These are phyloP conservation scores for Debaryomyces psychrophilus DNA, from an alignment of 1,139 yeast genomes.

Conservation along the genomic window DNA sequence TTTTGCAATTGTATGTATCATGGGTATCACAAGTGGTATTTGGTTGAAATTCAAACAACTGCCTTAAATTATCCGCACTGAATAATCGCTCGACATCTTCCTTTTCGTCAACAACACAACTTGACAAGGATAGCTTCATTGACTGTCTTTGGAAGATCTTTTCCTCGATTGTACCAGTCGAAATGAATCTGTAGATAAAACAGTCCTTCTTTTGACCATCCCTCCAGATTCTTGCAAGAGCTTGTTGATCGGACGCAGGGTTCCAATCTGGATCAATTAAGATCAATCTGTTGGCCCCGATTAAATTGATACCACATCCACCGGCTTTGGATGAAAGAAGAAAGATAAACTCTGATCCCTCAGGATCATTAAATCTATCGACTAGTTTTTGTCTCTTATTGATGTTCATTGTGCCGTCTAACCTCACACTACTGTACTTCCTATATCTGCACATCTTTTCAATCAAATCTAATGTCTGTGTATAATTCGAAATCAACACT, in stretches of 20 bases:
- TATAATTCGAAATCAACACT: slow-evolving; percentile 90
- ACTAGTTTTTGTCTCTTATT: slow-evolving; percentile 93
- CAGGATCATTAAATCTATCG: slow-evolving; percentile 88
- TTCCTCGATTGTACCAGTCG: slow-evolving; percentile 95
- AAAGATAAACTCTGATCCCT: slow-evolving; percentile 84
- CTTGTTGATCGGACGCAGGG: slow-evolving; percentile 98
- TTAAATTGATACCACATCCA: slow-evolving; percentile 96
- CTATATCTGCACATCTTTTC: slow-evolving; percentile 80
- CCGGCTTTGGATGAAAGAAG: slow-evolving; percentile 95
- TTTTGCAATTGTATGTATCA: slow-evolving; percentile 83
- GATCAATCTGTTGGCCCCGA: slow-evolving; percentile 91
- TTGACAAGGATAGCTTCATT: slow-evolving; percentile 90
- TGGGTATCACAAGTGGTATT: slow-evolving; percentile 87
- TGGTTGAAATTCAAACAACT: slow-evolving; percentile 71
- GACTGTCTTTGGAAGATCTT: slow-evolving; percentile 95
- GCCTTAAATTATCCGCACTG: slow-evolving; percentile 76
- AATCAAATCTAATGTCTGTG: slow-evolving; percentile 89
- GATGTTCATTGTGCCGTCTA: slow-evolving; percentile 92
- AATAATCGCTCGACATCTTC: slow-evolving; percentile 93
- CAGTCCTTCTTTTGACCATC: slow-evolving; percentile 98
- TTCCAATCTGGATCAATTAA: slow-evolving; percentile 98
- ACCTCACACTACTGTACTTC: slow-evolving; percentile 76
- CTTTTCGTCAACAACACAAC: slow-evolving; percentile 96
- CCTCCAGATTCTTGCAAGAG: slow-evolving; percentile 97
- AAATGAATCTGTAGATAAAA: slow-evolving; percentile 87